phyloP scores from a whole-genome alignment of 2,329 filamentous ascomycete genomes.

The Nothomitra cinnamomea region DNA sequence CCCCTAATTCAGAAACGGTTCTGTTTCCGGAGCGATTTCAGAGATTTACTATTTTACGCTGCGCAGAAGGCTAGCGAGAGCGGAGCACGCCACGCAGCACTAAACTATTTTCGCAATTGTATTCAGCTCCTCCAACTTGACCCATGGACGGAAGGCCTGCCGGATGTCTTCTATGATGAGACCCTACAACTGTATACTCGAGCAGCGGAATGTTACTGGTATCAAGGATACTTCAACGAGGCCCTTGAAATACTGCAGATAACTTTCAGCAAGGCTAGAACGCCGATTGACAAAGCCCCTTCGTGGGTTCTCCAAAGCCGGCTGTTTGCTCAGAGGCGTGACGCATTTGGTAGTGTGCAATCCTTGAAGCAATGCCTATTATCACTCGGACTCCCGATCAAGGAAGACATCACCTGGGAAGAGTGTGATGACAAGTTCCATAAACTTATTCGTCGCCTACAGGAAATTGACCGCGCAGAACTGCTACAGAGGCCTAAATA shows the following conservation, averaged over 20 bases:
- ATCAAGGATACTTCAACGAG: slow-evolving; percentile 3
- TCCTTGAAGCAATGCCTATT: slow-evolving; percentile 5
- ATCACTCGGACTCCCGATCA: slow-evolving; percentile 6
- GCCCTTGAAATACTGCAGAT: slow-evolving; percentile 6
- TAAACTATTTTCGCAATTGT: slow-evolving; percentile 65
- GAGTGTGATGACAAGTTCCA: slow-evolving; percentile 8
- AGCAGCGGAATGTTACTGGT: slow-evolving; percentile 7
- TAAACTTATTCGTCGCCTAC: background rate
- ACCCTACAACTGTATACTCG: slow-evolving; percentile 7
- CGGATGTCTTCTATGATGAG: slow-evolving; percentile 73
- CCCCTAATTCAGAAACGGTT: slow-evolving; percentile 56
- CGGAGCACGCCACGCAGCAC: slow-evolving; percentile 64
- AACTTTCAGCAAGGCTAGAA: slow-evolving; percentile 6
- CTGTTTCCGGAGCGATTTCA: slow-evolving; percentile 43
- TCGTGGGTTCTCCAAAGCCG: slow-evolving; percentile 8
- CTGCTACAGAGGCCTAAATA: slow-evolving; percentile 5
- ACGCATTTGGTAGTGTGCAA: slow-evolving; percentile 4
- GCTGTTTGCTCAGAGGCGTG: slow-evolving; percentile 5
- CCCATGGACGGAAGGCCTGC: slow-evolving; percentile 52
- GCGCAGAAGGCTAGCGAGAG: slow-evolving; percentile 65
- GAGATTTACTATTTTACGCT: slow-evolving; percentile 61
- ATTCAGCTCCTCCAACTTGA: slow-evolving; percentile 62
- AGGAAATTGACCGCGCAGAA: background rate
- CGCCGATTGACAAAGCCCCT: slow-evolving; percentile 6
- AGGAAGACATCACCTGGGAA: slow-evolving; percentile 5